Base-by-base conservation (phyloP, 2,329 filamentous ascomycete species). In the Ceratocystis albifundus region DNA sequence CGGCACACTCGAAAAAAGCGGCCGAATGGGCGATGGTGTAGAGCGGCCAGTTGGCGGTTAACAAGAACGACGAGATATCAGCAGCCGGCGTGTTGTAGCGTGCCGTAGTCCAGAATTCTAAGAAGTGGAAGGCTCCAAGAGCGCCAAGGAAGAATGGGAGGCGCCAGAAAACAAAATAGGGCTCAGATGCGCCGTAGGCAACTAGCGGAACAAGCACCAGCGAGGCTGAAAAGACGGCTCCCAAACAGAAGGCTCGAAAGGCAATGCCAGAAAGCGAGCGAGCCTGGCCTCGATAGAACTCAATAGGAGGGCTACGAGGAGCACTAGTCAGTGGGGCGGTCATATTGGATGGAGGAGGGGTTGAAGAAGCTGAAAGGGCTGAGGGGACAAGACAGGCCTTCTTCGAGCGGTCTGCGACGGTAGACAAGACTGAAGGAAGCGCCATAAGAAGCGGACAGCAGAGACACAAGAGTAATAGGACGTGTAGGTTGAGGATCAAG, bases 61-160 rank as follows among this genome's bases (percentile, higher is more conserved):
- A 81, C 15, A 99, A 83, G 74, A 95, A 99, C 45, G 89, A 88
- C 65, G 83, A 82, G 22, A 92, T 79, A 28, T 81, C 83, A 22
- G 89, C 90, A 64, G 85, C 80, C 17, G 82, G 80, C 0, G 89
- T 90, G 76, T 97, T 97, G 77, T 88, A 89, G 66, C 81, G 79
- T 7, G 93, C 92, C 0, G 93, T 96, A 41, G 87, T 90, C 81
- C 86, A 96, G 80, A 92, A 99, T 77, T 99, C 94, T 75, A 97
- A 86, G 77, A 96, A 97, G 79, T 99, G 94, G 77, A 97, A 97
- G 36, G 88, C 71, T 30, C 87, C 82, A 61, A 97, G 85, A 15
- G 85, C 79, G 64, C 78, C 77, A 61, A 88, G 72, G 77, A 93
- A 93, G 74, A 87, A 84, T 36, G 84, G 82, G 6, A 82, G 74